Conservation (phyloP, 2,329 filamentous ascomycete genomes). For the Ophiostoma australiae region DNA sequence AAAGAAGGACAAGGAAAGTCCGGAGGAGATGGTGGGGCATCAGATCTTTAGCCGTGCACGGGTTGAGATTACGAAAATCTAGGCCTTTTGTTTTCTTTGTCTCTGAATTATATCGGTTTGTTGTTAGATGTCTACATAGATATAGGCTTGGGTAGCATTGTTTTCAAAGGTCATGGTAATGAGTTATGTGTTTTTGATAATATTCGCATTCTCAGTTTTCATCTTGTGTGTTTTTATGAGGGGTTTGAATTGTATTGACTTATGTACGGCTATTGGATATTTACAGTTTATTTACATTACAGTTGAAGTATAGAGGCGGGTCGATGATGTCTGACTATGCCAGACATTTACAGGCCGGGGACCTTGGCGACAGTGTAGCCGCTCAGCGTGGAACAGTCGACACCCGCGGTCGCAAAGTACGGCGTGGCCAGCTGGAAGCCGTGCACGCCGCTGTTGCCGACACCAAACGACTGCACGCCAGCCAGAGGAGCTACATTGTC, state of each 20-base stretch:
- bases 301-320: no score
- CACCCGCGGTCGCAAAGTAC: slow-evolving; percentile 29
- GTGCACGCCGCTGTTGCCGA: slow-evolving; percentile 21
- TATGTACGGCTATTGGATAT: not conserved
- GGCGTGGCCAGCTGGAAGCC: slow-evolving; percentile 35
- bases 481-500: not conserved
- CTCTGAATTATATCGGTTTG: not conserved
- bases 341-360: not conserved
- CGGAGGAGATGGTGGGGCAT: slow-evolving; percentile 59
- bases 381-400: not conserved
- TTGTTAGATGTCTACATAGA: no score
- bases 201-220: not conserved
- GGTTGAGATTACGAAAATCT: slow-evolving; percentile 79
- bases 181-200: not conserved
- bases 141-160: not conserved
- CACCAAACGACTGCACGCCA: not conserved
- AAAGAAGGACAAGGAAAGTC: slow-evolving; percentile 40
- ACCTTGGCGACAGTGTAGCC: not conserved
- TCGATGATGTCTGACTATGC: not conserved
- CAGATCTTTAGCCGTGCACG: slow-evolving; percentile 75
- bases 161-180: not conserved
- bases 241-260: not conserved
- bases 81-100: not conserved
- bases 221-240: no score
- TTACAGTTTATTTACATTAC: not conserved